Conservation (phyloP, 176 grass and related monocot species). For the Rhipidocladum racemiflorum region DNA sequence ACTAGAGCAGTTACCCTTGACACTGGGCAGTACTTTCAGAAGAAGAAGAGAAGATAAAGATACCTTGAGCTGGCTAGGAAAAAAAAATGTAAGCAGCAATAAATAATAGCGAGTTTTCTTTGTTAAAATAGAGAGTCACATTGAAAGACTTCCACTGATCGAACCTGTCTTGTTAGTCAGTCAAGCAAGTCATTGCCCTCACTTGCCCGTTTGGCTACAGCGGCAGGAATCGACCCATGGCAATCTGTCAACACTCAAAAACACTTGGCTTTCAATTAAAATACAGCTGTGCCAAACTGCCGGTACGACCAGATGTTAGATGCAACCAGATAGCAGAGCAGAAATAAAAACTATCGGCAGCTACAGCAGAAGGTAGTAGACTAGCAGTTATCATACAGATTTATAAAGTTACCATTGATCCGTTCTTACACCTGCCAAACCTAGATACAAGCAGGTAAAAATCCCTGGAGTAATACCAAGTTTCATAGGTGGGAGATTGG, state of each 20-base stretch:
- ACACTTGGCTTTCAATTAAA: not conserved
- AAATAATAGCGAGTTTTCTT: not conserved
- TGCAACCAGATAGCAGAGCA: constrained; percentile 19
- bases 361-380: not conserved
- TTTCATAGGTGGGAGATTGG: constrained; percentile 8
- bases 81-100: not conserved
- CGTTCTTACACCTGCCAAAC: constrained; percentile 41
- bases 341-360: not conserved
- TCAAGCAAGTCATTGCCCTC: not conserved
- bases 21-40: not conserved
- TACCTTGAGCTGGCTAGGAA: not conserved
- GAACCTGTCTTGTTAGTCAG: not conserved
- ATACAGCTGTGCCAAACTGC: not conserved
- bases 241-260: not conserved
- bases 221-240: not conserved
- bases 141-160: not conserved
- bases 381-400: constrained; percentile 32
- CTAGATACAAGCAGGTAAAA: constrained; percentile 33
- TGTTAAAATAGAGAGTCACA: not conserved
- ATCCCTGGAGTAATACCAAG: constrained; percentile 4
- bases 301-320: not conserved
- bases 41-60: not conserved
- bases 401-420: constrained; percentile 1
- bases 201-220: not conserved
- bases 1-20: not conserved